Evolutionary conservation across 208 protist species (phyloP), one percentile per base, ranked within the genome.

Genomic region (Trichomonas gallinae): DNA sequence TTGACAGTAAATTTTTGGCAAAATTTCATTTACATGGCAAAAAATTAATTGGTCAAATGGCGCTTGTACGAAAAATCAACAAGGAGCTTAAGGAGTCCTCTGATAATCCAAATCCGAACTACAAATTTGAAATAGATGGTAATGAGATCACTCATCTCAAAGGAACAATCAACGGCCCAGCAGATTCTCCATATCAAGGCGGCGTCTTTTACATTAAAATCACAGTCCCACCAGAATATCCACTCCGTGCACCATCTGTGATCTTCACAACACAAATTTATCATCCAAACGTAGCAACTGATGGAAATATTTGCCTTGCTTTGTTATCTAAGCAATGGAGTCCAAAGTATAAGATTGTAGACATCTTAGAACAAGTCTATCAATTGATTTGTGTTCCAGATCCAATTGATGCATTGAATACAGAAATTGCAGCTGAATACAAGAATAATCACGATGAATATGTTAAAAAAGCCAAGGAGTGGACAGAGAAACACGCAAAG

Each of bases 151-250:
- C 40, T 31, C 44, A 96, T 63, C 40, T 34, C 6, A 31, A 51
- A 51, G 87, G 34, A 96, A 44, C 15, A 31, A 97, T 97, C 31
- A 0, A 83, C 42, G 96, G 96, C 0, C 96, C 96, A 1, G 31
- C 40, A 26, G 96, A 96, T 72, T 96, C 96, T 63, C 96, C 96
- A 38, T 97, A 97, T 46, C 34, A 96, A 93, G 85, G 85, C n/a
- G 96, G 96, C 15, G 11, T 38, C 42, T 97, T 96, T 42, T 11
- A 23, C 2, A 48, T 97, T 31, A 83, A 97, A 4, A 97, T 97
- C 10, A 44, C 96, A 36, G 21, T 97, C 38, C 96, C 96, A 48
- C 48, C 48, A 31, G 96, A 97, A 15, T 97, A 96, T 36, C 96
- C 96, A 36, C 72, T 97, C 49, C 44, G 81, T 36, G 81, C 96